phyloP scores from a whole-genome alignment of 805 yeast genomes.

The Zygoascus flipseniorum region DNA sequence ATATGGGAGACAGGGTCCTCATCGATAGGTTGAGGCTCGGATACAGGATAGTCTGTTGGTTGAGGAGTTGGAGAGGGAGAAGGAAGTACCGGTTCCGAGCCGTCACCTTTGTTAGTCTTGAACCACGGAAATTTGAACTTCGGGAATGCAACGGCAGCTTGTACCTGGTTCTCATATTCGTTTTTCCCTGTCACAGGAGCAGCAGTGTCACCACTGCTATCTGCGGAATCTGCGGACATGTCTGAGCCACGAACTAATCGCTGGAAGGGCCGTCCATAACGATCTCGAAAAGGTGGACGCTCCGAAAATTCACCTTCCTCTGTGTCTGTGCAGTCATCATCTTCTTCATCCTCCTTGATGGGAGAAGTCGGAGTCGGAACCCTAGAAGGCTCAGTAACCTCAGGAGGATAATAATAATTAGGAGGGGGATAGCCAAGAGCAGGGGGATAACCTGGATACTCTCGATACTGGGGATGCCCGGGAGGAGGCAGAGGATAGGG shows the following conservation, averaged over 20 bases:
- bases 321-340: conserved; percentile 3
- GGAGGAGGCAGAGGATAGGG: not conserved
- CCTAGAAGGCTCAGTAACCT: not conserved
- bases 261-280: not conserved
- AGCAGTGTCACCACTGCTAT: not conserved
- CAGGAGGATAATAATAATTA: not conserved
- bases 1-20: not conserved
- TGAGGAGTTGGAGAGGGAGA: not conserved
- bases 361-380: not conserved
- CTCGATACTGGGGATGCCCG: not conserved
- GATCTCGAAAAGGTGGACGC: not conserved
- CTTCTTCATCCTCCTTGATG: conserved; percentile 1
- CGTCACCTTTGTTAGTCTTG: not conserved
- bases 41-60: not conserved
- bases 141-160: conserved; percentile 2
- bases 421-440: not conserved
- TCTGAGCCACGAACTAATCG: not conserved
- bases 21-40: not conserved
- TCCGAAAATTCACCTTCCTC: not conserved
- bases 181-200: not conserved
- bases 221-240: not conserved
- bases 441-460: not conserved
- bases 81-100: not conserved
- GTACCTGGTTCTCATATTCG: not conserved
- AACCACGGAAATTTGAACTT: conserved; percentile 2